Evolutionary conservation across 1,139 yeast species (phyloP).

Genomic region (Candida pseudocylindracea): DNA sequence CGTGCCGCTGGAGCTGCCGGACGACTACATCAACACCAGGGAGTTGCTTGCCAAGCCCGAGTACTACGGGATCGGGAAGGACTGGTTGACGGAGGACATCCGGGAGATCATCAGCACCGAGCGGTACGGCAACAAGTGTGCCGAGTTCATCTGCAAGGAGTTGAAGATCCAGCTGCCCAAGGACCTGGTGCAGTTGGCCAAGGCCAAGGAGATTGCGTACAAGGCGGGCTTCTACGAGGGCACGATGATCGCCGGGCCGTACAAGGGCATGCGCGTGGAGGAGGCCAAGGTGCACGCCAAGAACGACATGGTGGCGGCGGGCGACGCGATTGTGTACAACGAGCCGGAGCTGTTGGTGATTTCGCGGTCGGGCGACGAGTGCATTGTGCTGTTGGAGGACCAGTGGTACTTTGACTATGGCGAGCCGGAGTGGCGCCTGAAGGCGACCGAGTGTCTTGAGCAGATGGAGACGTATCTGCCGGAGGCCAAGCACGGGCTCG

Average conservation of each 20-base stretch:
- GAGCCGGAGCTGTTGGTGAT: conserved; percentile 86
- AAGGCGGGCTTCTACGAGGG: conserved; percentile 96
- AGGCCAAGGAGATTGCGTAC: conserved; percentile 87
- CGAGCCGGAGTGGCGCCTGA: conserved; percentile 78
- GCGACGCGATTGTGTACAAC: conserved; percentile 71
- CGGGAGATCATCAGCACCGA: conserved; percentile 60
- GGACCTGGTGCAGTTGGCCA: conserved; percentile 67
- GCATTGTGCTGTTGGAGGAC: conserved; percentile 93
- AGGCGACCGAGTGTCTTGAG: conserved; percentile 63
- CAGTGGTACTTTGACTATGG: conserved; percentile 99
- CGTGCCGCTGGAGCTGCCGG: conserved; percentile 97
- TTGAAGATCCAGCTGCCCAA: conserved; percentile 89
- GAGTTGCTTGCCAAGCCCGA: conserved; percentile 84
- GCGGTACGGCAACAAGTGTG: conserved; percentile 76
- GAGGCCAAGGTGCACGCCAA: conserved; percentile 75
- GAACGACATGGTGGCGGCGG: conserved; percentile 54
- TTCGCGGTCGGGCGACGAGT: conserved; percentile 92
- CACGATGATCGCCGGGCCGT: conserved; percentile 55
- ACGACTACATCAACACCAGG: conserved; percentile 70
- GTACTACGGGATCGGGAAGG: conserved; percentile 64
- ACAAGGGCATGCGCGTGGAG: conserved; percentile 79
- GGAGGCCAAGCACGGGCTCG: conserved; percentile 84
- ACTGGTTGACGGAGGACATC: conserved; percentile 61
- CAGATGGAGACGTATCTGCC: conserved; percentile 59
- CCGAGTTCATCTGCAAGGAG: conserved; percentile 66